Conservation (phyloP, 2,329 filamentous ascomycete species). For the Orbilia brochopaga region DNA sequence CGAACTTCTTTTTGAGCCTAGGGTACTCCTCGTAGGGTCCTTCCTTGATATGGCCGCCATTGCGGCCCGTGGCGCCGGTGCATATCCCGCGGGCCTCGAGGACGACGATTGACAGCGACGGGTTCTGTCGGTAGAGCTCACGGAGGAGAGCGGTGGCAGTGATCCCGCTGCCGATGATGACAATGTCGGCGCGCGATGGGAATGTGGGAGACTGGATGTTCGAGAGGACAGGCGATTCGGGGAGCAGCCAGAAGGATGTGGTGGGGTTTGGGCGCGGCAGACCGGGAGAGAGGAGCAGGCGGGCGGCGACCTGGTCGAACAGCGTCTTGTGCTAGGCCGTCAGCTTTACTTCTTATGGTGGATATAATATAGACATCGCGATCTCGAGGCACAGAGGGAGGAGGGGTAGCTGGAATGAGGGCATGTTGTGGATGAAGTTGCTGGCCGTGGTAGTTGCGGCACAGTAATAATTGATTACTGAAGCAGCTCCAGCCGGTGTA, state of each 20-base stretch:
- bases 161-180: conserved; percentile 66
- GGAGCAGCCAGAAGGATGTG: conserved; percentile 61
- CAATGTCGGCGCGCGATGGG: conserved; percentile 60
- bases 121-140: conserved; percentile 55
- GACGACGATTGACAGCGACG: conserved; percentile 58
- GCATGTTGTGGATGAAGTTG: neutral
- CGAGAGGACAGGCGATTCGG: conserved; percentile 59
- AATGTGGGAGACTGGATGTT: conserved; percentile 57
- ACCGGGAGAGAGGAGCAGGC: conserved; percentile 56
- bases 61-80: conserved; percentile 64
- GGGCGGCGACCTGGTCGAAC: conserved; percentile 13
- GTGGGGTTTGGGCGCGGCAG: conserved; percentile 60
- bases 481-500: no score
- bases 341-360: neutral
- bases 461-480: no score
- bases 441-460: no score
- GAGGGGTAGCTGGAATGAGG: no score
- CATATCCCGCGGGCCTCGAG: conserved; percentile 64
- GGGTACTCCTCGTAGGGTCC: conserved; percentile 60
- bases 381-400: neutral
- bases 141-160: conserved; percentile 60
- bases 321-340: conserved; percentile 31
- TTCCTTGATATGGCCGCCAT: conserved; percentile 64
- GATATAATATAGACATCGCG: neutral
- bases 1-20: conserved; percentile 56